Evolutionary conservation across 306 rosid genomes (phyloP).

Genomic region (Cicer bijugum): DNA sequence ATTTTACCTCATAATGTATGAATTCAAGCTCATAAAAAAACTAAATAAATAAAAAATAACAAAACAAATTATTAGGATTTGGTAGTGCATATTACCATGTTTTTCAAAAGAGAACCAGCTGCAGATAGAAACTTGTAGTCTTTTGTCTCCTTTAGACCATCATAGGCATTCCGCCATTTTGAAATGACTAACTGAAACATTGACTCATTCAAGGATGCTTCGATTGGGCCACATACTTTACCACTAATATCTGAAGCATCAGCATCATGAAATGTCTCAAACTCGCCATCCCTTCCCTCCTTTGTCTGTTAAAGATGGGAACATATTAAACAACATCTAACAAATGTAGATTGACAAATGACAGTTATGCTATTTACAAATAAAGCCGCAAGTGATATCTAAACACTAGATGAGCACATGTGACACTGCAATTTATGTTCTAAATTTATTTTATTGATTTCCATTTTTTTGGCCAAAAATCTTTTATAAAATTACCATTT

Average conservation of each 20-base stretch:
- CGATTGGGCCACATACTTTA: conserved; percentile 86
- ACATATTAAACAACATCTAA: conserved; percentile 32
- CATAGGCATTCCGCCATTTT: conserved; percentile 83
- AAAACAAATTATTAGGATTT: conserved; percentile 5
- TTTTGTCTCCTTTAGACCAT: conserved; percentile 83
- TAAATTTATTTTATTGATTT: conserved; percentile 25
- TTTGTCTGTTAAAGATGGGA: conserved; percentile 54
- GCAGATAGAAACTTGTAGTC: conserved; percentile 81
- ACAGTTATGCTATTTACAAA: conserved; percentile 29
- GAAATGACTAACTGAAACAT: conserved; percentile 88
- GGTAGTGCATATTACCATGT: conserved; percentile 63
- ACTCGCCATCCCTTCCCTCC: conserved; percentile 42
- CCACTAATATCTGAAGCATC: conserved; percentile 67
- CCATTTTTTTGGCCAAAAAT: conserved; percentile 10
- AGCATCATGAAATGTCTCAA: conserved; percentile 52
- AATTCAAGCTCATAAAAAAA: no score
- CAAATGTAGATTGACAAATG: conserved; percentile 27
- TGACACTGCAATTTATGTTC: conserved; percentile 2
- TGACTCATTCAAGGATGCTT: conserved; percentile 84
- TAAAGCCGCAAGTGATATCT: conserved; percentile 35
- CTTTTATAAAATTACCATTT: conserved; percentile 9
- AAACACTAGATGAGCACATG: conserved; percentile 34
- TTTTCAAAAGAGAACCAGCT: conserved; percentile 91
- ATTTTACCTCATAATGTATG: neutral
- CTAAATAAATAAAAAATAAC: no score